These are phyloP conservation scores for Penicillium steckii DNA, from an alignment of 495 filamentous ascomycete species.

Conservation along the genomic window DNA sequence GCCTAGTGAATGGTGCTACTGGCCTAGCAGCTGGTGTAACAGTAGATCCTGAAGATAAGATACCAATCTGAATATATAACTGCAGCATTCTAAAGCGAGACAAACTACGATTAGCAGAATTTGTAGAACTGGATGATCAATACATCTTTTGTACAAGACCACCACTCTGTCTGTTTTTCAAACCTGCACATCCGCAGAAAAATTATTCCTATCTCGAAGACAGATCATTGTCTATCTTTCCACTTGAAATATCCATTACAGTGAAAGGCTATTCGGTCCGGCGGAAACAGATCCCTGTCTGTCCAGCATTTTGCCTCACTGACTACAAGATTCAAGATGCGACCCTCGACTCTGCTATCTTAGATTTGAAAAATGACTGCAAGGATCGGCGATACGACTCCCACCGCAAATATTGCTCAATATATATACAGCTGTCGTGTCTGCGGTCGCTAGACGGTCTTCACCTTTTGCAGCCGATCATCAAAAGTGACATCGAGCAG, in stretches of 20 bases:
- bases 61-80: background rate
- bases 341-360: constrained; percentile 7
- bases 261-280: constrained; percentile 16
- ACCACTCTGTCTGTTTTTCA: background rate
- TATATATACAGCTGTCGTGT: constrained; percentile 13
- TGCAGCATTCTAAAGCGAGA: background rate
- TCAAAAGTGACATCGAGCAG: constrained; percentile 7
- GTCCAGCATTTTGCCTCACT: constrained; percentile 14
- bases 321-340: constrained; percentile 16
- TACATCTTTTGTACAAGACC: background rate
- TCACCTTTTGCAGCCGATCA: constrained; percentile 11
- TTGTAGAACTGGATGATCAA: background rate
- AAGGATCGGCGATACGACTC: background rate
- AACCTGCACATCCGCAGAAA: background rate
- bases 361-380: constrained; percentile 14
- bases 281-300: constrained; percentile 12
- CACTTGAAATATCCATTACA: constrained; percentile 12
- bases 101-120: background rate
- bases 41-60: too few species aligned
- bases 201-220: background rate
- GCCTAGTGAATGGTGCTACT: background rate
- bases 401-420: constrained; percentile 13
- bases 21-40: background rate
- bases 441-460: constrained; percentile 10
- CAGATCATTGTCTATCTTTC: constrained; percentile 8